phyloP scores from a whole-genome alignment of 306 rosid genomes.

The Cucurbita ficifolia region DNA sequence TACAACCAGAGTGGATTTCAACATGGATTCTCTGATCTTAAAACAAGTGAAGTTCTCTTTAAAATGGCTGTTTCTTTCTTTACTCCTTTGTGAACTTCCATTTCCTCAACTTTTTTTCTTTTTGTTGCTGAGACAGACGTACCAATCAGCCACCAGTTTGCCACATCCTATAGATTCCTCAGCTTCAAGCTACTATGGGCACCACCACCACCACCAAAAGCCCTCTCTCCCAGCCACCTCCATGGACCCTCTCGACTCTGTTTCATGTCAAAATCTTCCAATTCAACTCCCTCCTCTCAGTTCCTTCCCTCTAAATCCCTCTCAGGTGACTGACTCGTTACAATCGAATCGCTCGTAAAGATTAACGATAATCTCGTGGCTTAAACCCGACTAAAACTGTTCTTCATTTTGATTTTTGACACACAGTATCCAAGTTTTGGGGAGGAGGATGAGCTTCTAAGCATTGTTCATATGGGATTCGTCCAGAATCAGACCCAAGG shows the following conservation, averaged over 20 bases:
- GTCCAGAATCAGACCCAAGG: constrained; percentile 43
- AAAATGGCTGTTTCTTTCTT: background rate
- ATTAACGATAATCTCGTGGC: background rate
- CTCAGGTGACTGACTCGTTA: constrained; percentile 47
- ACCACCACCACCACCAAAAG: constrained; percentile 27
- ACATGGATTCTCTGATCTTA: constrained; percentile 46
- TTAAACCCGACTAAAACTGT: background rate
- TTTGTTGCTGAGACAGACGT: constrained; percentile 32
- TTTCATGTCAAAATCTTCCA: constrained; percentile 40
- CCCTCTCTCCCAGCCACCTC: constrained; percentile 22
- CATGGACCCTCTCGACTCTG: constrained; percentile 50
- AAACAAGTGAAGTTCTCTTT: constrained; percentile 49
- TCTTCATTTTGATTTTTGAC: background rate
- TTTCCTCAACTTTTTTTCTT: background rate
- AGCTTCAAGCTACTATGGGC: constrained; percentile 48
- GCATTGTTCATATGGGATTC: constrained; percentile 82
- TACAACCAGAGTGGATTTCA: constrained; percentile 55
- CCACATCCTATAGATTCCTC: constrained; percentile 61
- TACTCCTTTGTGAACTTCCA: background rate
- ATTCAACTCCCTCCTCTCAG: constrained; percentile 46
- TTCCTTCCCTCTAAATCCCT: constrained; percentile 18
- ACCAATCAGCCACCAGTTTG: constrained; percentile 44
- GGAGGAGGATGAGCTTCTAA: constrained; percentile 78
- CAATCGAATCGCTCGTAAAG: background rate
- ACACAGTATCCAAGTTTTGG: constrained; percentile 50